Evolutionary conservation across 352 stramenopile genomes (phyloP).

Genomic region (Globisporangium cystogenes): DNA sequence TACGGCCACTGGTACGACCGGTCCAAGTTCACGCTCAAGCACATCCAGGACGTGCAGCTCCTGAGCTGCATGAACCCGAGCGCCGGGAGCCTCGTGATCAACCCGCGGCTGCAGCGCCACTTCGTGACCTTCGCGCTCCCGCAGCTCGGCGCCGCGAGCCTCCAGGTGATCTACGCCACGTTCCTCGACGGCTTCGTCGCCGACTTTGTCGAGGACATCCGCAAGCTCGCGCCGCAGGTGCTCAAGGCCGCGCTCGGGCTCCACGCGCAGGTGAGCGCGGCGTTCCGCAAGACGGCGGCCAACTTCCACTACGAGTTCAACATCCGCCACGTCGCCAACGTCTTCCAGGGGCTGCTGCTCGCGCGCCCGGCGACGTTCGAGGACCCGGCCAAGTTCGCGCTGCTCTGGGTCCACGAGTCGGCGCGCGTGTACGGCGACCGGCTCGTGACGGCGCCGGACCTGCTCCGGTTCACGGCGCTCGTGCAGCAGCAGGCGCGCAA

Average conservation of each 20-base stretch:
- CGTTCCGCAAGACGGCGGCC: slow-evolving; percentile 90
- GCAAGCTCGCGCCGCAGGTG: slow-evolving; percentile 81
- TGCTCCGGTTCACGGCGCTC: slow-evolving; percentile 85
- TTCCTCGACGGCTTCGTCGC: slow-evolving; percentile 93
- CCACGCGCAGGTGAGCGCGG: slow-evolving; percentile 71
- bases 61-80: slow-evolving; percentile 95
- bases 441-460: slow-evolving; percentile 78
- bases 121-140: slow-evolving; percentile 94
- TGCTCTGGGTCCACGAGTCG: slow-evolving; percentile 97
- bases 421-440: slow-evolving; percentile 94
- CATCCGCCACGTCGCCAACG: slow-evolving; percentile 92
- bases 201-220: slow-evolving; percentile 92
- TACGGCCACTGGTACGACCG: slow-evolving; percentile 95
- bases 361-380: slow-evolving; percentile 80
- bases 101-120: slow-evolving; percentile 92
- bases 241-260: slow-evolving; percentile 86
- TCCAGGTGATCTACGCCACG: slow-evolving; percentile 94
- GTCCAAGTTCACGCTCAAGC: slow-evolving; percentile 89
- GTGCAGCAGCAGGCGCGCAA: slow-evolving; percentile 91
- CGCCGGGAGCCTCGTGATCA: slow-evolving; percentile 90
- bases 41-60: slow-evolving; percentile 93
- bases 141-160: slow-evolving; percentile 77
- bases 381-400: slow-evolving; percentile 87
- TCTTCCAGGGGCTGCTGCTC: slow-evolving; percentile 94
- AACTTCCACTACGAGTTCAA: slow-evolving; percentile 99